Percentiles rank a stretch among this genome's conserved stretches.
phyloP scores from a whole-genome alignment of 495 filamentous ascomycete species.

The Talaromyces thailandensis region DNA sequence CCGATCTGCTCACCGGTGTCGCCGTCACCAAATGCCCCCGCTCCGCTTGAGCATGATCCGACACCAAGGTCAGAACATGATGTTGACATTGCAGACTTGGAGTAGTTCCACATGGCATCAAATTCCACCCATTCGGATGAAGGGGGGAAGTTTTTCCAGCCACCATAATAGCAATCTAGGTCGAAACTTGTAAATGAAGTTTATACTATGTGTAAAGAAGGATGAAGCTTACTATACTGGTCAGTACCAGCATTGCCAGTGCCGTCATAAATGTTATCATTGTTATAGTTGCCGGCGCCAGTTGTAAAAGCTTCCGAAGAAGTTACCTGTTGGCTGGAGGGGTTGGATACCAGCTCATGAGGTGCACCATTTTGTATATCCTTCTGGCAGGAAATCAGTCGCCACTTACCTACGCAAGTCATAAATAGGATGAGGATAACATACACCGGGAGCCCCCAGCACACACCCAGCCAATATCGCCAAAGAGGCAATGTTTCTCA shows the following conservation, averaged over 20 bases:
- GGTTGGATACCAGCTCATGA: conserved; percentile 1
- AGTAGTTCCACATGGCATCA: conserved; percentile 6
- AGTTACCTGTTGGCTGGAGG: conserved; percentile 4
- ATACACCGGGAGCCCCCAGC: not conserved
- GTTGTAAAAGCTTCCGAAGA: conserved; percentile 2
- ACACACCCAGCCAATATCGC: not conserved
- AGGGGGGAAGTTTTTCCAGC: conserved; percentile 6
- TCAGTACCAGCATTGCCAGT: conserved; percentile 3
- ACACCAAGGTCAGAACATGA: conserved; percentile 8
- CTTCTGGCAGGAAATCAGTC: not conserved
- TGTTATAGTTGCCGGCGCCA: conserved; percentile 3
- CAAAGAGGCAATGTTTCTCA: not conserved
- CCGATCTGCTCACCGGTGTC: conserved; percentile 14
- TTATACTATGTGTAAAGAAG: not conserved
- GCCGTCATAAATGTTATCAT: conserved; percentile 6
- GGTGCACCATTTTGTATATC: not conserved
- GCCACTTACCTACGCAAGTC: not conserved
- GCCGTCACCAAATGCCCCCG: conserved; percentile 15
- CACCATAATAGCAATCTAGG: conserved; percentile 5
- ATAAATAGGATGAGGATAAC: not conserved
- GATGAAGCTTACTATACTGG: not conserved
- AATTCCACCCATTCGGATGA: conserved; percentile 5
- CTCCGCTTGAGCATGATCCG: conserved; percentile 1
- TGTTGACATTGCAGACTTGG: conserved; percentile 5
- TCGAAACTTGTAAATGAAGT: not conserved